A percentile compares a stretch with the other conserved stretches of the same genome.
phyloP scores from a whole-genome alignment of 2,329 filamentous ascomycete genomes.

The Ciborinia camelliae region DNA sequence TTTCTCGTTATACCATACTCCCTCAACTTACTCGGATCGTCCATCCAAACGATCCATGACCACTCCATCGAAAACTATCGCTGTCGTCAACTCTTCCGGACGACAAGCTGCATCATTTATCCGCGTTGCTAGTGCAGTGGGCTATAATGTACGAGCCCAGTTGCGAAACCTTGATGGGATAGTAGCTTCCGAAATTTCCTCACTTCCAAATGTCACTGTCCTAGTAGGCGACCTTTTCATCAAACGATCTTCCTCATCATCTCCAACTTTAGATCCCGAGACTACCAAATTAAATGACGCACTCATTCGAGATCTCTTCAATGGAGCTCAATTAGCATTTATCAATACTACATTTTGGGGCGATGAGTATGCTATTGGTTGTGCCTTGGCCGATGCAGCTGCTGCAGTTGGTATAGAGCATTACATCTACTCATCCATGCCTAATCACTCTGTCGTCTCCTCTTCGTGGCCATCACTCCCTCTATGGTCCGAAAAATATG shows the following conservation, averaged over 20 bases:
- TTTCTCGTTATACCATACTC: slow-evolving; percentile 25
- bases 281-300: slow-evolving; percentile 67
- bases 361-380: slow-evolving; percentile 86
- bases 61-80: slow-evolving; percentile 58
- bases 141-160: slow-evolving; percentile 90
- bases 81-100: slow-evolving; percentile 92
- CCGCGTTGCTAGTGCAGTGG: slow-evolving; percentile 87
- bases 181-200: slow-evolving; percentile 80
- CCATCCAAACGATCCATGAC: slow-evolving; percentile 37
- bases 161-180: slow-evolving; percentile 82
- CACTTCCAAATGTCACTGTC: slow-evolving; percentile 71
- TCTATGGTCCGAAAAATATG: slow-evolving; percentile 88
- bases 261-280: slow-evolving; percentile 59
- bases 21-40: slow-evolving; percentile 25
- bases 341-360: slow-evolving; percentile 98
- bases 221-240: slow-evolving; percentile 62
- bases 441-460: slow-evolving; percentile 78
- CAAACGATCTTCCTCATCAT: slow-evolving; percentile 37
- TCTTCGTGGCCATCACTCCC: slow-evolving; percentile 73
- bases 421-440: slow-evolving; percentile 96
- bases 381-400: slow-evolving; percentile 83
- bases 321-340: slow-evolving; percentile 82
- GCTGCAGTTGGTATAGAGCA: slow-evolving; percentile 82
- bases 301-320: slow-evolving; percentile 75
- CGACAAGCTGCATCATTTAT: slow-evolving; percentile 95